Conservation (phyloP, 2,329 filamentous ascomycete genomes). For the Microcyclospora tardicrescens region DNA sequence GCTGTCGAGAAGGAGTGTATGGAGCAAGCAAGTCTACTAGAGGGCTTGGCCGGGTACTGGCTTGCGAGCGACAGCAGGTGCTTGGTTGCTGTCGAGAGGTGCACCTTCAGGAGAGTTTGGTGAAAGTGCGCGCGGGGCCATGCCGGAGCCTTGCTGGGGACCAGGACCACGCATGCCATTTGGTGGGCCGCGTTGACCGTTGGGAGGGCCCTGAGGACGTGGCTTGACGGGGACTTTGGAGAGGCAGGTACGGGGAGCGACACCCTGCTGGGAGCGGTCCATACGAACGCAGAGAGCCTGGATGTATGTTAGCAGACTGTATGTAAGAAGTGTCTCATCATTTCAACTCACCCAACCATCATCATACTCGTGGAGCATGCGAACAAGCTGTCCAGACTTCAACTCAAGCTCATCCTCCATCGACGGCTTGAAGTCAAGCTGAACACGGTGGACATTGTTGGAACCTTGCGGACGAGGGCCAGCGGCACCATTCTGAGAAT, state of each 20-base stretch:
- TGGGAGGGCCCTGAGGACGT: constrained; percentile 46
- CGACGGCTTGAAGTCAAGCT: constrained; percentile 85
- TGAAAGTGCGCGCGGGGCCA: constrained; percentile 10
- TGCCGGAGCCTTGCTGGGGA: constrained; percentile 14
- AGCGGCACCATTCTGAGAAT: constrained; percentile 23
- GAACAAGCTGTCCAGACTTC: constrained; percentile 67
- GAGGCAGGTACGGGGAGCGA: constrained; percentile 83
- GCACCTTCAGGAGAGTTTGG: constrained; percentile 5
- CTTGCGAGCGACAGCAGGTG: constrained; percentile 17
- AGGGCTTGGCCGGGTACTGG: constrained; percentile 36
- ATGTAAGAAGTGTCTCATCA: not conserved
- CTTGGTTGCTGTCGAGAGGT: too few species aligned
- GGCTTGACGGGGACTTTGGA: constrained; percentile 87
- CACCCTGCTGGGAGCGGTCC: constrained; percentile 83
- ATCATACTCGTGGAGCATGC: constrained; percentile 89
- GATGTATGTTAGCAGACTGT: constrained; percentile 12
- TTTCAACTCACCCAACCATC: constrained; percentile 76
- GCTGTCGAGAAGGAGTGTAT: constrained; percentile 1
- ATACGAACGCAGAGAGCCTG: constrained; percentile 83
- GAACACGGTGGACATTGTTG: constrained; percentile 74
- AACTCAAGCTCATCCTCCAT: constrained; percentile 86
- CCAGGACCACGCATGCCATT: constrained; percentile 11
- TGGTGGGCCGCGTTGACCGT: constrained; percentile 12
- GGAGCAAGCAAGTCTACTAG: constrained; percentile 12
- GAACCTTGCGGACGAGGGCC: constrained; percentile 21